Base-by-base conservation (phyloP, 805 yeast genomes). In the Saccharomycopsis synnaedendra region DNA sequence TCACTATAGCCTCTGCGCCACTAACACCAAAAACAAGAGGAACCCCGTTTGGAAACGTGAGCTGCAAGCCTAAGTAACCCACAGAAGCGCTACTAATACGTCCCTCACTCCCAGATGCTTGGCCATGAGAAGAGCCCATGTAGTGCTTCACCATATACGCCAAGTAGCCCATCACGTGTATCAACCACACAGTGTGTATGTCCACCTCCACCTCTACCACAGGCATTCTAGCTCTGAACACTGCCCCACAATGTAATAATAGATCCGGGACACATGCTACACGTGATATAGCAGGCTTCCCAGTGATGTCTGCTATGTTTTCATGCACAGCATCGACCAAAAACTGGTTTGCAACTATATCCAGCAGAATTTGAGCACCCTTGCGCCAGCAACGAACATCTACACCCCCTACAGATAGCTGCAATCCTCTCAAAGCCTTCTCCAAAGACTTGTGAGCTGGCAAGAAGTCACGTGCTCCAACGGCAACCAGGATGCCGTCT, bases 391-490 rank as follows among this genome's bases (percentile, higher is more conserved):
- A 19, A 19, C 19, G 19, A 19, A 19, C 19, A 2, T 19, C 19
- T 19, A 19, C 19, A 19, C 19, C 19, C 19, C 19, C 19, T 19
- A 19, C 19, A 28, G 40, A 42, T 6, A 49, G 7, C 32, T 47
- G 49, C 11, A 45, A 11, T 19, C 54, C 54, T 28, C 54, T 30
- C 11, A 50, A 42, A 5, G 44, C 51, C 10, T 38, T 8, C 9
- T 42, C 34, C 30, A 6, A 3, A 5, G 29, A 31, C n/a, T 42
- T 39, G 5, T 34, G 39, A 11, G 27, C 29, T 28, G 48, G 51
- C 2, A 51, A 37, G n/a, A 51, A 30, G 10, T 48, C 43, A 28
- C 51, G 33, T 7, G 52, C 44, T 3, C 41, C 54, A 28, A 51
- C 37, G 10, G 52, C 42, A 9, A 51, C 19, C 7, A 36, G 33